A percentile compares a stretch with the other conserved stretches of the same genome.
phyloP scores from a whole-genome alignment of 768 basidiomycete genomes.

The Cystoderma amianthinum region DNA sequence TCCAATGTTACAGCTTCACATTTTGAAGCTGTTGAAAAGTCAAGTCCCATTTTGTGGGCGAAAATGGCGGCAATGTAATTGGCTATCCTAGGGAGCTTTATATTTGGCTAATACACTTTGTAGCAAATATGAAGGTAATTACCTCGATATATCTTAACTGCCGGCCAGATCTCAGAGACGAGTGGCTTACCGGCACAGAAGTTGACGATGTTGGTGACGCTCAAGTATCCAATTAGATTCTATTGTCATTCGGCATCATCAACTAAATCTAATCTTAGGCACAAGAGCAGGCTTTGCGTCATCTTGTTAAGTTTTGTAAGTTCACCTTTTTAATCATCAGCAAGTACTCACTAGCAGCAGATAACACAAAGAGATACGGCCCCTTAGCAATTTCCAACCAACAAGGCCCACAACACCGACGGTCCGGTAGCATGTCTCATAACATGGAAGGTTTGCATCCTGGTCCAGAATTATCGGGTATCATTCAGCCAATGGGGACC shows the following conservation, averaged over 20 bases:
- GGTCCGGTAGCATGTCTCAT: slow-evolving; percentile 80
- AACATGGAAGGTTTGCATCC: slow-evolving; percentile 71
- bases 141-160: slow-evolving; percentile 98
- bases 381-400: slow-evolving; percentile 42
- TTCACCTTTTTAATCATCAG: slow-evolving; percentile 8
- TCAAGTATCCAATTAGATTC: too few species aligned
- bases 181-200: slow-evolving; percentile 93
- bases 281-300: slow-evolving; percentile 91
- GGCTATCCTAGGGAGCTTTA: slow-evolving; percentile 5
- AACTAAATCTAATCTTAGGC: slow-evolving; percentile 39
- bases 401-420: slow-evolving; percentile 55
- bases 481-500: slow-evolving; percentile 70
- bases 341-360: slow-evolving; percentile 40
- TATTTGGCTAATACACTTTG: slow-evolving; percentile 4
- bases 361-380: slow-evolving; percentile 90
- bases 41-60: slow-evolving; percentile 98
- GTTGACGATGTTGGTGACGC: slow-evolving; percentile 91
- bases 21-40: slow-evolving; percentile 96
- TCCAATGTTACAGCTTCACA: slow-evolving; percentile 88
- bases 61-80: slow-evolving; percentile 95
- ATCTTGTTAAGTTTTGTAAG: slow-evolving; percentile 92
- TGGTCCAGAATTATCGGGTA: slow-evolving; percentile 66
- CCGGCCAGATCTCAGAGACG: slow-evolving; percentile 92
- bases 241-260: background rate
- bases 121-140: slow-evolving; percentile 99